These are phyloP conservation scores for Mortierella sp. DNA, from an alignment of 371 early-diverging fungal species.

Conservation along the genomic window DNA sequence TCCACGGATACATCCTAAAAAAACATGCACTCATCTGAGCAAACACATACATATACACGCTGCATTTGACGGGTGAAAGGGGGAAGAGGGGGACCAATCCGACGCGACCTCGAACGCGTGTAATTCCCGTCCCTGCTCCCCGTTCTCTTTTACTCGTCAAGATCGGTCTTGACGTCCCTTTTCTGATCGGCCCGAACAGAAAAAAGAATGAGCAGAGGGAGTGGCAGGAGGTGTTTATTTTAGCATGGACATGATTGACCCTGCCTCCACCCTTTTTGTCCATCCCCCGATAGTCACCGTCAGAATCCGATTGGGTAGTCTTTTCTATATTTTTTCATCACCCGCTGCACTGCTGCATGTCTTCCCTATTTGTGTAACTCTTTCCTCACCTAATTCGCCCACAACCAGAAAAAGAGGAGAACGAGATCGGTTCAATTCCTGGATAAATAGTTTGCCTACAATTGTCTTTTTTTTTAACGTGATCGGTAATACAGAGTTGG, in stretches of 20 bases:
- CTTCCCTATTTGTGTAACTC: background rate
- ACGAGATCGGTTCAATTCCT: too few species aligned
- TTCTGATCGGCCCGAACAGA: background rate
- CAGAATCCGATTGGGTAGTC: background rate
- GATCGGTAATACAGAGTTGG: too few species aligned
- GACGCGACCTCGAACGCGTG: conserved; percentile 4
- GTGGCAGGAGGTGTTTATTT: background rate
- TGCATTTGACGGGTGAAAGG: background rate
- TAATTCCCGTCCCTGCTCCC: background rate
- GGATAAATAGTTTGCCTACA: too few species aligned
- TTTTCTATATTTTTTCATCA: background rate
- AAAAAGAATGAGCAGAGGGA: background rate
- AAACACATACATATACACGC: background rate
- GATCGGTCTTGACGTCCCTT: conserved; percentile 1
- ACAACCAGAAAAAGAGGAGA: too few species aligned
- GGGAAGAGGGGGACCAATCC: background rate
- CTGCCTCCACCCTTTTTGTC: background rate
- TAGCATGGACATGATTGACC: too few species aligned
- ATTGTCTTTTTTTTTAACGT: too few species aligned
- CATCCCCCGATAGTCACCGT: background rate
- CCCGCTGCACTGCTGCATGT: background rate
- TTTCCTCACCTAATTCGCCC: too few species aligned
- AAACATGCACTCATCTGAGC: background rate
- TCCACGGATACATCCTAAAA: conserved; percentile 10
- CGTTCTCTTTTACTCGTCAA: background rate